Evolutionary conservation across 2,329 filamentous ascomycete genomes (phyloP).

Genomic region (Grosmannia penicillata): DNA sequence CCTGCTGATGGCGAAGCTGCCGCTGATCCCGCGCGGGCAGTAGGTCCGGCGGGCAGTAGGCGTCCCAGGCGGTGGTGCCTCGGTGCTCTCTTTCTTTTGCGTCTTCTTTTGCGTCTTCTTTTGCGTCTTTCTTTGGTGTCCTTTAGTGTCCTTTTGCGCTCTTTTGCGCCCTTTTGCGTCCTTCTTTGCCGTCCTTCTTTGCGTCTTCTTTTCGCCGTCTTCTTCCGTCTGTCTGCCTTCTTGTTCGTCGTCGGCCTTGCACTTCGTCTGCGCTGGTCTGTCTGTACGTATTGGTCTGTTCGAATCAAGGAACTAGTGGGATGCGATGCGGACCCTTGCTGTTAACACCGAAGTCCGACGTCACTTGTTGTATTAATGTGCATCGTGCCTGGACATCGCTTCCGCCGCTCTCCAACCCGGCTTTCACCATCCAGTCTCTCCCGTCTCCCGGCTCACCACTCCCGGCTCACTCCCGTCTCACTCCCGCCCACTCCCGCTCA

Average conservation of each 20-base stretch:
- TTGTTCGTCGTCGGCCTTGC: no score
- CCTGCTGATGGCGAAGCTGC: slow-evolving; percentile 41
- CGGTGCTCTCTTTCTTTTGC: neutral
- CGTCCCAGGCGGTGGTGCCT: no score
- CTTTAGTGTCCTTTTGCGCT: neutral
- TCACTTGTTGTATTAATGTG: neutral
- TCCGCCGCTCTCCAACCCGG: neutral
- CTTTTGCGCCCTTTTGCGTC: no score
- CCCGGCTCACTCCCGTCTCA: neutral
- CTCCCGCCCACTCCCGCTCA: neutral
- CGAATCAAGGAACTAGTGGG: neutral
- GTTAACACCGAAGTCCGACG: neutral
- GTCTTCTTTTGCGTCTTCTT: neutral
- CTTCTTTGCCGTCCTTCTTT: neutral
- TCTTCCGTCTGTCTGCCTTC: neutral
- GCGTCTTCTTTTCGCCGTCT: neutral
- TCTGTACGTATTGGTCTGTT: no score
- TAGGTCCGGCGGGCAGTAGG: neutral
- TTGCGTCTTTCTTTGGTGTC: neutral
- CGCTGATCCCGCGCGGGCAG: slow-evolving; percentile 11
- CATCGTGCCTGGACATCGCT: neutral
- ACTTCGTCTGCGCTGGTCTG: no score
- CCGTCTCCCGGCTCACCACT: neutral
- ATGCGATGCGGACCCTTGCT: neutral
- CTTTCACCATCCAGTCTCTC: neutral